Percentiles rank a stretch among this genome's conserved stretches.
These are phyloP conservation scores for Xylaria venustula DNA, from an alignment of 495 filamentous ascomycete species.

Conservation along the genomic window DNA sequence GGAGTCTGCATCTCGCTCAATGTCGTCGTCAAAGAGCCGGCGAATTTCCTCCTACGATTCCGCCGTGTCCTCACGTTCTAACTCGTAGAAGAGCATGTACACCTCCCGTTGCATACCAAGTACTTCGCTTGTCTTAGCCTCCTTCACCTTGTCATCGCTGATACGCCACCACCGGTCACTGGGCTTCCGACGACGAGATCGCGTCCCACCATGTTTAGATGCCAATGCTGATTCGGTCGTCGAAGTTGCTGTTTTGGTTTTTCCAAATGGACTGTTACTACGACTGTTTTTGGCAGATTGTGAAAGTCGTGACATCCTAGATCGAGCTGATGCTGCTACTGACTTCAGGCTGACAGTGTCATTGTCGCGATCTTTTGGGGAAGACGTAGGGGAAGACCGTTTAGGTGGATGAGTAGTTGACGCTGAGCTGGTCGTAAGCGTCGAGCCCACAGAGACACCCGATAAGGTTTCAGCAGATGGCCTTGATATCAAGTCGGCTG, in stretches of 20 bases:
- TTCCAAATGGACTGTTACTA: slow-evolving; percentile 21
- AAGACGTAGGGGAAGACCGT: slow-evolving; percentile 19
- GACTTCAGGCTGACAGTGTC: slow-evolving; percentile 44
- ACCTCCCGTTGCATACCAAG: slow-evolving; percentile 93
- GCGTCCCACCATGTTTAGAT: slow-evolving; percentile 33
- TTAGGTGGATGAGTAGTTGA: slow-evolving; percentile 19
- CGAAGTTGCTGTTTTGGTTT: slow-evolving; percentile 24
- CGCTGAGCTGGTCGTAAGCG: slow-evolving; percentile 17
- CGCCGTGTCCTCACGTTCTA: slow-evolving; percentile 48
- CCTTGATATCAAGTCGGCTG: slow-evolving; percentile 34
- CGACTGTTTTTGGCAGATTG: slow-evolving; percentile 26
- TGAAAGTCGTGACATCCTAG: slow-evolving; percentile 40
- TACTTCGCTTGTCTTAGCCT: slow-evolving; percentile 87
- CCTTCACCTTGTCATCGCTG: slow-evolving; percentile 94
- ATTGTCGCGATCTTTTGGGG: slow-evolving; percentile 24
- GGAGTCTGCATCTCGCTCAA: slow-evolving; percentile 13
- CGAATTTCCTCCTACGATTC: slow-evolving; percentile 24
- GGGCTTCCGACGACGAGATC: slow-evolving; percentile 49
- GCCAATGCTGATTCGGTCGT: slow-evolving; percentile 17
- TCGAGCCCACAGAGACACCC: slow-evolving; percentile 22
- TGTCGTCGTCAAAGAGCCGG: slow-evolving; percentile 18
- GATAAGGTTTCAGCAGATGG: slow-evolving; percentile 27
- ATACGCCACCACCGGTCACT: slow-evolving; percentile 93
- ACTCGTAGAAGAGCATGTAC: slow-evolving; percentile 93
- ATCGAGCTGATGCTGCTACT: slow-evolving; percentile 41